phyloP scores from a whole-genome alignment of 2,329 filamentous ascomycete genomes.

The Teratosphaeria nubilosa region DNA sequence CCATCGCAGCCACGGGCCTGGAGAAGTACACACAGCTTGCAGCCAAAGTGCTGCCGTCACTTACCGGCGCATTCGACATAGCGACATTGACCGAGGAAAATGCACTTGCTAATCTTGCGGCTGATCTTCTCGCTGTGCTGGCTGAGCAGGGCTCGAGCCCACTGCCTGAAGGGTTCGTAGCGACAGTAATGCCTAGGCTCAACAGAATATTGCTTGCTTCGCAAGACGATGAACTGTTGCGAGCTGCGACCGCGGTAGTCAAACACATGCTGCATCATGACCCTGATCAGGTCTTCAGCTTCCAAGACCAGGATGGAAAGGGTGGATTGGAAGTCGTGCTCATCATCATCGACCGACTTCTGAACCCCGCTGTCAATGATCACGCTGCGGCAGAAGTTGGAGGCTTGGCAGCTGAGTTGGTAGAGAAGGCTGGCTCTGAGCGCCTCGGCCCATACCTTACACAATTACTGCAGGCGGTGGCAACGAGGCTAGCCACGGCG shows the following conservation, averaged over 20 bases:
- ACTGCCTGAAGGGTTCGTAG: conserved; percentile 76
- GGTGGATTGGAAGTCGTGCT: conserved; percentile 81
- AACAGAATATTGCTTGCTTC: conserved; percentile 73
- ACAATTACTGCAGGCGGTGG: conserved; percentile 81
- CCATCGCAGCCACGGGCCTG: conserved; percentile 52
- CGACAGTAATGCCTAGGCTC: conserved; percentile 76
- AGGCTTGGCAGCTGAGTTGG: conserved; percentile 82
- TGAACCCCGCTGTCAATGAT: conserved; percentile 77
- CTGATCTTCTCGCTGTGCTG: conserved; percentile 71
- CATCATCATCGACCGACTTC: conserved; percentile 81
- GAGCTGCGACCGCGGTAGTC: conserved; percentile 73
- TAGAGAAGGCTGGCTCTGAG: conserved; percentile 89
- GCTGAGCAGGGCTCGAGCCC: conserved; percentile 76
- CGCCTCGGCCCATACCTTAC: conserved; percentile 81
- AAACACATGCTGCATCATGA: conserved; percentile 87
- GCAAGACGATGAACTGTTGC: conserved; percentile 76
- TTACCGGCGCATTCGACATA: conserved; percentile 83
- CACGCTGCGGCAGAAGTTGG: conserved; percentile 94
- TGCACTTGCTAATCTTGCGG: conserved; percentile 74
- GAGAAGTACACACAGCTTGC: conserved; percentile 71
- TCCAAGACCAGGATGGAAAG: conserved; percentile 69
- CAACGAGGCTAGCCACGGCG: conserved; percentile 70
- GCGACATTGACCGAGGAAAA: conserved; percentile 77
- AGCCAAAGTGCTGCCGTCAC: conserved; percentile 72
- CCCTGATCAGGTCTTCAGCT: conserved; percentile 77